Conservation (phyloP, 2,329 filamentous ascomycete genomes). For the Scolecobasidium constrictum region DNA sequence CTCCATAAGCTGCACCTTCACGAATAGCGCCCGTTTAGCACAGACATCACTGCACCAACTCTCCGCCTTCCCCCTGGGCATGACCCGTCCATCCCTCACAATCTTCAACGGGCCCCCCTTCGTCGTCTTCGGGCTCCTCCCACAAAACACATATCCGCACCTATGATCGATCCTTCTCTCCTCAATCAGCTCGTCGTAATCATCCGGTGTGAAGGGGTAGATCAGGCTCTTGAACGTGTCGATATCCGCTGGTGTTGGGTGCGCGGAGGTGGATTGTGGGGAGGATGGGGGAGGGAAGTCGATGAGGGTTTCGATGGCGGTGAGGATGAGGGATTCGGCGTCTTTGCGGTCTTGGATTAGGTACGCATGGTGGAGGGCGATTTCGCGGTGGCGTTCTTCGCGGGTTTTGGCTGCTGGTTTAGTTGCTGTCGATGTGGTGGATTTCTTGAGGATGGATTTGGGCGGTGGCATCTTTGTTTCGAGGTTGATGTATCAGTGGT, state of each 20-base stretch:
- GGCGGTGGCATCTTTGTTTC: constrained; percentile 21
- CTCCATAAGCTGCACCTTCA: constrained; percentile 80
- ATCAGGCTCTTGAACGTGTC: constrained; percentile 55
- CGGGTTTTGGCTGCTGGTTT: constrained; percentile 15
- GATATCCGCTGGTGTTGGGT: constrained; percentile 48
- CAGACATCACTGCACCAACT: constrained; percentile 81
- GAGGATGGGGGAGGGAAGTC: constrained; percentile 43
- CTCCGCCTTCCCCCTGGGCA: constrained; percentile 61
- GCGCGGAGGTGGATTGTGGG: constrained; percentile 9
- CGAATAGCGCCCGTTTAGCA: constrained; percentile 67
- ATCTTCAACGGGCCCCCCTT: constrained; percentile 51
- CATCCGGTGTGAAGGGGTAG: constrained; percentile 66
- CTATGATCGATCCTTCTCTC: constrained; percentile 76
- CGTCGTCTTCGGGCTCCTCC: constrained; percentile 46
- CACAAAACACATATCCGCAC: constrained; percentile 79
- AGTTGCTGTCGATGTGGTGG: constrained; percentile 17
- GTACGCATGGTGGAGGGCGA: constrained; percentile 72
- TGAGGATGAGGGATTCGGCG: constrained; percentile 62
- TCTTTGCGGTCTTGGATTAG: constrained; percentile 75
- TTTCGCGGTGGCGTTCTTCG: constrained; percentile 39
- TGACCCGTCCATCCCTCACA: constrained; percentile 51
- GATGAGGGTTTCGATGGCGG: constrained; percentile 60
- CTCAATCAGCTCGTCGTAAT: constrained; percentile 80
- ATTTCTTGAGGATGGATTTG: constrained; percentile 36
- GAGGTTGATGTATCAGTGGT: too few species aligned